phyloP scores from a whole-genome alignment of 2,329 filamentous ascomycete genomes.

The Fusarium robinianum region DNA sequence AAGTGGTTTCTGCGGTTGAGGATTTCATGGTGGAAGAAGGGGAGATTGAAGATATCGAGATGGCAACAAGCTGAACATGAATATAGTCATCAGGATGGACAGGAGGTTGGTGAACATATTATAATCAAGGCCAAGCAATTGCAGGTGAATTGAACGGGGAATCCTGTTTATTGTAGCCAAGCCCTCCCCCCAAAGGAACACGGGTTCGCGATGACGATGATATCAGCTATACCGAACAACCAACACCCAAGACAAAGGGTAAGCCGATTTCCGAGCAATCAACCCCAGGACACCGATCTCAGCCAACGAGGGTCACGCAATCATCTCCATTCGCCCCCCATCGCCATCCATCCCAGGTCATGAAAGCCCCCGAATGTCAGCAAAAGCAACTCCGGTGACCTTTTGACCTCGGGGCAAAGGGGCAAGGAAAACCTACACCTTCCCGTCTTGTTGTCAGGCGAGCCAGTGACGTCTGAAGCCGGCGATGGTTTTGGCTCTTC shows the following conservation, averaged over 20 bases:
- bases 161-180: background rate
- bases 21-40: slow-evolving; percentile 20
- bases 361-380: no score
- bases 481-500: no score
- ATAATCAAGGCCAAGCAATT: slow-evolving; percentile 6
- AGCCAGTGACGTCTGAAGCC: slow-evolving; percentile 6
- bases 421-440: no score
- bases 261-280: slow-evolving; percentile 13
- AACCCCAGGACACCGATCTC: no score
- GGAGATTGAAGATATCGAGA: background rate
- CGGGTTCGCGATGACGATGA: slow-evolving; percentile 24
- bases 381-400: no score
- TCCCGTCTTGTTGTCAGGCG: no score
- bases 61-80: background rate
- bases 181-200: background rate
- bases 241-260: slow-evolving; percentile 7
- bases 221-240: slow-evolving; percentile 23
- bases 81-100: background rate
- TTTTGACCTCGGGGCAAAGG: background rate
- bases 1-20: slow-evolving; percentile 15
- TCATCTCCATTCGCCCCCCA: no score
- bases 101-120: background rate
- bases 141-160: slow-evolving; percentile 1
- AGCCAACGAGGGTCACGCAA: no score
- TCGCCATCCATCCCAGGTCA: no score